Evolutionary conservation across 192 early-diverging fungal species (phyloP), one percentile per base, ranked within the genome.

Genomic region (Coemansia sp.): DNA sequence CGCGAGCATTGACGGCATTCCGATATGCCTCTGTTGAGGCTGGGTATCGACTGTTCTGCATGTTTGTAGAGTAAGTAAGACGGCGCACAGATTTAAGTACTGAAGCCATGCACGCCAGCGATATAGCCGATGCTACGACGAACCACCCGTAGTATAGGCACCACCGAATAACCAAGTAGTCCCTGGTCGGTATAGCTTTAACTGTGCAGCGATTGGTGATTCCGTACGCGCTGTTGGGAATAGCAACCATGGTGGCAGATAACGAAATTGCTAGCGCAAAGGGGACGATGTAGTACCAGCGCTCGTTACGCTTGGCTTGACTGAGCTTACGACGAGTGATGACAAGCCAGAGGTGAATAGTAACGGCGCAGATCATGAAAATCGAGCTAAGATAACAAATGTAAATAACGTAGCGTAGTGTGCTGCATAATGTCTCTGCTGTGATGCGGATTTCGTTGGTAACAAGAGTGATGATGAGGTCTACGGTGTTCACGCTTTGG

Each of bases 111-210:
- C 24, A 27, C 24, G 24, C 24, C 24, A 27, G 24, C 24, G 24
- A 27, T 27, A 27, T 27, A 0, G 47, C 68, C 18, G 81, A 75
- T 0, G 81, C 73, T 27, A 79, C 60, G 15, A 84, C 67, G 62
- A 84, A 84, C 81, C 81, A 84, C 31, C 68, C 65, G 46, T 79
- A 84, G 68, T 84, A 84, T 11, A 84, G 58, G 8, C 74, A 71
- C 76, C 81, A 84, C 3, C 81, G 76, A 31, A 84, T 79, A 22
- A 39, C 53, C n/a, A 84, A 38, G 29, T 79, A 84, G 31, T 65
- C 12, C 6, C 22, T 40, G 33, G 29, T 55, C 15, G 81, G 81
- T 8, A 84, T 41, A 0, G 60, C 11, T 0, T 72, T 62, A 9
- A 33, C 41, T 7, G 61, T 8, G 64, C 81, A 84, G 6, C 81